Evolutionary conservation across 371 early-diverging fungal genomes (phyloP), one percentile per base, ranked within the genome.

Genomic region (Mortierella sp.): DNA sequence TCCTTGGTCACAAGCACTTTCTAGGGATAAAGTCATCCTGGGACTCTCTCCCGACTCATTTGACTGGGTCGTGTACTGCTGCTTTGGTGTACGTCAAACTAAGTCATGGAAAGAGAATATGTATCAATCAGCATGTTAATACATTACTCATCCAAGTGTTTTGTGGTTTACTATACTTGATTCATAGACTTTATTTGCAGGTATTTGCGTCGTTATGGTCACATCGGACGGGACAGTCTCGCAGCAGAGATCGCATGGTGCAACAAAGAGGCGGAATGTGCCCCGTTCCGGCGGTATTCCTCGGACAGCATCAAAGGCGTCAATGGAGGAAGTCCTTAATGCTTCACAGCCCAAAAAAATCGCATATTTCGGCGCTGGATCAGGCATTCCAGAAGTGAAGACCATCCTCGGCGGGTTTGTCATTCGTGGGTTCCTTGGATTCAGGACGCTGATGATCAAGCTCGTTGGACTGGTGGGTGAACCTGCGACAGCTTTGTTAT

Each of bases 321-420:
- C 72, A 15, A 79, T 83, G 56, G 82, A 70, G 21, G 30, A 84
- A 6, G 48, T 73, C 2, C 28, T 70, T 5, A 70, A 64, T 3
- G 84, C 82, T 6, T 50, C 80, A n/a, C 60, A 82, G 24, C 93
- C 93, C 31, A 86, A 87, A 53, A 72, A 68, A 47, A 90, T 87
- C 61, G 94, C 93, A 4, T 92, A 90, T 56, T 92, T 91, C 46
- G 90, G 92, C 9, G 89, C 93, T 8, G 92, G 95, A 17, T 85
- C 87, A 9, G 95, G 94, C 17, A 88, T 94, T 28, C 89, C 95
- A 24, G 94, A 94, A 53, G 87, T 94, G 34, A 95, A 95, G 76
- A 91, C 92, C 7, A 94, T 95, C 30, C 82, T 95, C 8, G 88
- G 92, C 14, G 95, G 95, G 1, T 94, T 93, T 79, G 89, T 94